Percentiles rank a stretch among this genome's conserved stretches.
These are phyloP conservation scores for Botrytis hyacinthi DNA, from an alignment of 2,329 filamentous ascomycete species.

Conservation along the genomic window DNA sequence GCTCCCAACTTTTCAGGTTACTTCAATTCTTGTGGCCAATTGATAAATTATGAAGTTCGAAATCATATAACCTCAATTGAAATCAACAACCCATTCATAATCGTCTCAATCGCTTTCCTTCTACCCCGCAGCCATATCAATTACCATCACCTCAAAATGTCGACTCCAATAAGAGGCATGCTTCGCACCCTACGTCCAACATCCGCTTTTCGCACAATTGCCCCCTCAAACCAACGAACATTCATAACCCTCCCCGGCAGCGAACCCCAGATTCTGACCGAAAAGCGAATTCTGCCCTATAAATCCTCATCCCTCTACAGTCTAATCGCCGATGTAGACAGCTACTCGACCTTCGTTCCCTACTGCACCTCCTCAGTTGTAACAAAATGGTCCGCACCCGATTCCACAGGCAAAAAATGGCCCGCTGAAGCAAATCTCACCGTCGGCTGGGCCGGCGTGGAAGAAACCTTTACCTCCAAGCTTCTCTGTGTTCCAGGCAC, in stretches of 20 bases:
- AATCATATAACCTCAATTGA: background rate
- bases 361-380: conserved; percentile 80
- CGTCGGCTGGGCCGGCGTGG: conserved; percentile 80
- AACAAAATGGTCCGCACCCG: conserved; percentile 65
- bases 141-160: conserved; percentile 24
- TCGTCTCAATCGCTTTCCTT: background rate
- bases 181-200: conserved; percentile 29
- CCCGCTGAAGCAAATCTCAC: conserved; percentile 76
- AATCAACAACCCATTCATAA: background rate
- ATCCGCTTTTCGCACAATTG: conserved; percentile 26
- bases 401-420: conserved; percentile 50
- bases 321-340: conserved; percentile 83
- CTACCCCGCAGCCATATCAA: background rate
- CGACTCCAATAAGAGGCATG: conserved; percentile 24
- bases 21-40: background rate
- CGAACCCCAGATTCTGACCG: conserved; percentile 63
- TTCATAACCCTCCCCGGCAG: conserved; percentile 44
- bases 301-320: conserved; percentile 68
- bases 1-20: background rate
- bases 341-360: conserved; percentile 84
- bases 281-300: conserved; percentile 76
- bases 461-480: conserved; percentile 78
- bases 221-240: conserved; percentile 40
- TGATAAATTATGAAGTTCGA: background rate
- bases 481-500: conserved; percentile 73